Base-by-base conservation (phyloP, 2,329 filamentous ascomycete genomes). In the Neoascochyta sp. region DNA sequence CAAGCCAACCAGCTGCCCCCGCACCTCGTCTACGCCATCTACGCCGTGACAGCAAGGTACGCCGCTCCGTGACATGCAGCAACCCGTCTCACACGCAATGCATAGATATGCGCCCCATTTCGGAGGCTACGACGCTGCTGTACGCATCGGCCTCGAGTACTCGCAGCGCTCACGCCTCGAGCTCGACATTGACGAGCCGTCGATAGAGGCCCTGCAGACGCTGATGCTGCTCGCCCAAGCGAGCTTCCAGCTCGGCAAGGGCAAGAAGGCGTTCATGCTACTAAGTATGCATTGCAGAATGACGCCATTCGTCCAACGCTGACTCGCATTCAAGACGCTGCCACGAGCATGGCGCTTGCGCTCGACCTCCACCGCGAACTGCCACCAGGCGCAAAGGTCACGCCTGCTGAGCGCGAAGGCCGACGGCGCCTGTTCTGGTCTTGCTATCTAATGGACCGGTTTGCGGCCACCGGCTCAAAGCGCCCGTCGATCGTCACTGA, bases 261-360 rank as follows among this genome's bases (percentile, higher is more conserved):
- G 86, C 10, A 90, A 86, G 64, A 92, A 85, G 62, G 81, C 85
- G 1, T 92, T 88, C 47, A 93, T 93, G 86, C 71, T 88, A 21
- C 71, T 93, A 47, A 78, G 86, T 86, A 79, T 44, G 41, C 36
- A 22, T 9, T 7, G 8, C 5, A 29, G 9, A 15, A 12, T 29
- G 21, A 30, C 21, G 24, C 19, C 21, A 27, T 30, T 27, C 36
- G 11, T 24, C 23, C 10, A 27, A 30, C 13, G 41, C 52, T 55
- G 39, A 57, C 45, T 24, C 35, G 24, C 2, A 12, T 25, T 32
- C 14, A 45, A 88, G 83, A 80, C 42, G 83, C 74, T 41, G 84
- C 82, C 7, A 79, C 87, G 26, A 85, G 83, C 24, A 93, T 93
- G 86, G 81, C 83, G 2, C 78, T 88, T 61, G 86, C 85, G 3